Evolutionary conservation across 768 basidiomycete species (phyloP), one percentile per base, ranked within the genome.

Genomic region (Melanogaster broomeanus): DNA sequence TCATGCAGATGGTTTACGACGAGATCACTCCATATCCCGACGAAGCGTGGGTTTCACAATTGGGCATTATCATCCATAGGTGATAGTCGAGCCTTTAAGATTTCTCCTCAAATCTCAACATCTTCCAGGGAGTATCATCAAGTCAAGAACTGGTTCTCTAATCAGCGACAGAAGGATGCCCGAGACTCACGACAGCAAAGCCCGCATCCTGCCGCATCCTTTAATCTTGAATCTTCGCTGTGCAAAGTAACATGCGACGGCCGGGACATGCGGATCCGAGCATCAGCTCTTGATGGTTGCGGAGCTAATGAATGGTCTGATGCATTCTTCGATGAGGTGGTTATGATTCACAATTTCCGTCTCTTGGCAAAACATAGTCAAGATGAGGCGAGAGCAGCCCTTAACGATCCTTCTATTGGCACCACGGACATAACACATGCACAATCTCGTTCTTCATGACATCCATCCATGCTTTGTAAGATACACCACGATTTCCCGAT

Each of bases 141-240:
- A 65, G 77, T 84, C 48, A 83, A 81, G 67, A 83, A 83, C 56
- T 85, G 83, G 83, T 85, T 85, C 53, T 82, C 81, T 5, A 85
- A 85, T 64, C 77, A 83, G 66, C 75, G 83, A 38, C 83, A 77
- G 51, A 73, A 77, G 55, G 73, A 74, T 49, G 66, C 75, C 28
- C 69, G 68, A 11, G 68, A 69, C 49, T 69, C 68, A 0, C 69
- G 68, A 16, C 56, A 55, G 11, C 69, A 71, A 40, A 69, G 67
- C 9, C 69, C 68, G 27, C 67, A 69, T 25, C 65, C 65, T 50
- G 57, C 67, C n/a, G 46, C 60, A 35, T 49, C 69, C 63, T 55
- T 65, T 62, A 63, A 66, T 54, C 60, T 69, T 12, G 71, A 70
- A 58, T 64, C 75, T 25, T 65, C 68, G 21, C 45, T 73, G 19